Percentiles rank a stretch among this genome's conserved stretches.
Evolutionary conservation across 768 basidiomycete species (phyloP).

Genomic region (Suillus paluster): DNA sequence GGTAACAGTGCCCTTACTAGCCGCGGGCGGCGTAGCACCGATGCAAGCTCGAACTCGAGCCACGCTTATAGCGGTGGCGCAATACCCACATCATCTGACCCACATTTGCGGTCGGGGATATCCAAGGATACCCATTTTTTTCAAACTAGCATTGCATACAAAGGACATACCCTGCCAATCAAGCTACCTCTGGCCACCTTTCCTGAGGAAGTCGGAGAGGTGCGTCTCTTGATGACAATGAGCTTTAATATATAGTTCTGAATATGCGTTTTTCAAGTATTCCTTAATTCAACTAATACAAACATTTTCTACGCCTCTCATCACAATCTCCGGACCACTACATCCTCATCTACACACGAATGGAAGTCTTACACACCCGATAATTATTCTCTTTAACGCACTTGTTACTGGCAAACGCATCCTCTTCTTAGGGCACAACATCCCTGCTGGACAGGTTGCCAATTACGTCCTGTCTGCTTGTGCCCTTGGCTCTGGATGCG

Average conservation of each 20-base stretch:
- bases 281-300: conserved; percentile 90
- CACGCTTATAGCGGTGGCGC: conserved; percentile 43
- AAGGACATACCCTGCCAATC: conserved; percentile 84
- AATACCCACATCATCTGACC: conserved; percentile 50
- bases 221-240: conserved; percentile 45
- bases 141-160: conserved; percentile 84
- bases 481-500: conserved; percentile 90
- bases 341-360: conserved; percentile 95
- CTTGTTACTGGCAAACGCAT: conserved; percentile 95
- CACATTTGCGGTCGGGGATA: conserved; percentile 49
- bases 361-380: conserved; percentile 88
- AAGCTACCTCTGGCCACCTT: conserved; percentile 90
- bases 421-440: conserved; percentile 89
- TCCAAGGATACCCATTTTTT: conserved; percentile 94
- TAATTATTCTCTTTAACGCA: conserved; percentile 96
- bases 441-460: conserved; percentile 89
- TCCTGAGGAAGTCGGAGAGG: conserved; percentile 95
- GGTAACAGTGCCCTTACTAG: conserved; percentile 47
- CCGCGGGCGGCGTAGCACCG: conserved; percentile 67
- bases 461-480: conserved; percentile 93
- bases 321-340: conserved; percentile 68
- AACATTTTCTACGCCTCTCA: conserved; percentile 68
- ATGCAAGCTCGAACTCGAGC: conserved; percentile 76
- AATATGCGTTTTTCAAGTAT: conserved; percentile 56
- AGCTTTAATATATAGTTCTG: conserved; percentile 11